Evolutionary conservation across 2,329 filamentous ascomycete species (phyloP), one percentile per base, ranked within the genome.

Genomic region (Pseudopithomyces chartarum): DNA sequence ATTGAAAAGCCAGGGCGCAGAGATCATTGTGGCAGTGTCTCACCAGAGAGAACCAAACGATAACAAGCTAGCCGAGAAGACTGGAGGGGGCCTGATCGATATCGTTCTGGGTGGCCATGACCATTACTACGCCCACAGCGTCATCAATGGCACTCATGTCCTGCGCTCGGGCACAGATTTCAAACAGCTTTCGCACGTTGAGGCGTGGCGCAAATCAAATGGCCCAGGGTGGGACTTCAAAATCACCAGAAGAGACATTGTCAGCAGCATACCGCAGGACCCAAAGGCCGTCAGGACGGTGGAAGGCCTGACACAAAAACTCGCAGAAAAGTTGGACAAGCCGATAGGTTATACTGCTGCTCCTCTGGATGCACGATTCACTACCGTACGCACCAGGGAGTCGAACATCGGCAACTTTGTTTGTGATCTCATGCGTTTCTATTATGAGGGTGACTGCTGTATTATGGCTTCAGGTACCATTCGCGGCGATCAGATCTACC

Each of bases 21-120:
- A 97, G 55, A 87, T 97, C 46, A 80, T 97, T 57, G 83, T 97
- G 26, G 91, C 90, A 2, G 78, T 97, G 2, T 92, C 90, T 13
- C 93, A 97, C 73, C 90, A 92, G 79, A 85, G 92, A 43, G 91
- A 97, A 75, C 91, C 91, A 12, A 96, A 96, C 68, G 92, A 97
- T 75, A 87, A 90, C 70, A 96, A 96, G 76, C 80, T 97, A 4
- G 92, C 93, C 0, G 81, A 87, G 57, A 88, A 90, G 60, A 84
- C 82, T 1, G 80, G 90, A 0, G 83, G 85, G 3, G 91, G 90
- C 0, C 75, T 90, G 52, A 87, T 96, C 19, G 93, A 97, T 72
- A 86, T 97, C 34, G 90, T 97, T 43, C 82, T 97, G 0, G 92
- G 92, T 47, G 92, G 92, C 0, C 92, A 97, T 69, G 93, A 97